Evolutionary conservation across 306 rosid genomes (phyloP), one percentile per base, ranked within the genome.

Genomic region (Chamaecrista fasciculata): DNA sequence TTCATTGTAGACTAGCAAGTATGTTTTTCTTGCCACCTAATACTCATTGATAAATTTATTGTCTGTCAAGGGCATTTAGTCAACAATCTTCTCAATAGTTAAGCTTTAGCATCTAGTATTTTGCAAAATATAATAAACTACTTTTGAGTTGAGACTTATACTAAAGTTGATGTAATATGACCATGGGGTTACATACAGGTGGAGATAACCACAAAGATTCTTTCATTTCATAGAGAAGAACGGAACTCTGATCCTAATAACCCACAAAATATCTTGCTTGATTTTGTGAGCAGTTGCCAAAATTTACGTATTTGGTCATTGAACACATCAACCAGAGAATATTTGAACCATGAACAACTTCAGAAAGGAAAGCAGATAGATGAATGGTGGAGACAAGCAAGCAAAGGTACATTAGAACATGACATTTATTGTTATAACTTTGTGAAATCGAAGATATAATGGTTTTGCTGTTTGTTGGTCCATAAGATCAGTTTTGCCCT

Each of bases 321-420:
- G 87, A 94, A 94, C 81, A 76, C 99, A 11, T 60, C 95, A 72
- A 78, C 96, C 67, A 85, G 99, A 80, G 99, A 94, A 71, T 89
- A 87, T 83, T 79, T 94, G 81, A 91, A 94, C 67, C 88, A 85
- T 60, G 99, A 94, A 80, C 99, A 94, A 66, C 96, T 94, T 73
- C 99, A 94, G 67, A 94, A 94, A 74, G 99, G 99, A 81, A 94
- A 94, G 79, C 97, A 91, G 81, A 94, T 94, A 73, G 99, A 94
- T 84, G 99, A 91, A 82, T 94, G 99, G 99, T 94, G 97, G 99
- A 91, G 87, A 79, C 96, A 89, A 83, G 95, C 91, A 6, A 88
- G 83, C 85, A 91, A 94, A 94, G 99, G 97, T 91, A 84, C 40
- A 42, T 69, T 63, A 28, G 46, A 71, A 44, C 66, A 71, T n/a